phyloP scores from a whole-genome alignment of 108 stramenopile genomes.

The Nitzschia putrida region DNA sequence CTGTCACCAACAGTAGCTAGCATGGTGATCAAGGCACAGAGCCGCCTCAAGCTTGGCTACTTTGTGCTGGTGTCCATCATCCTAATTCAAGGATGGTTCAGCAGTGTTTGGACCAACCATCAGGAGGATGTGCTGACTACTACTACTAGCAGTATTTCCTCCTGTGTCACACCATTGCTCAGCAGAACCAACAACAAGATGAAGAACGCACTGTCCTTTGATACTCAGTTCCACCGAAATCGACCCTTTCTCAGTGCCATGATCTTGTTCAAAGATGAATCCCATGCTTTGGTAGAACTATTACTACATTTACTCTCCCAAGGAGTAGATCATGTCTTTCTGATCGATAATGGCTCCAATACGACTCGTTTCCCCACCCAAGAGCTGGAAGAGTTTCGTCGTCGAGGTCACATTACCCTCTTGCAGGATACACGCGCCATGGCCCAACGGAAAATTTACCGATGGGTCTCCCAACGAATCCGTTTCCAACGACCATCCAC shows the following conservation, averaged over 20 bases:
- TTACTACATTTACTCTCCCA: conserved; percentile 9
- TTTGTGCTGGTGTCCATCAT: too few relatives aligned
- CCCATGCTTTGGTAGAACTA: conserved; percentile 16
- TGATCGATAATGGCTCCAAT: conserved; percentile 8
- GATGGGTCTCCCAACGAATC: not conserved
- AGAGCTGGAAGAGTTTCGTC: not conserved
- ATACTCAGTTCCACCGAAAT: not conserved
- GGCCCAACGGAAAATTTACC: conserved; percentile 6
- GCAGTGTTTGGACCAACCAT: too few relatives aligned
- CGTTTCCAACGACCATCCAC: not conserved
- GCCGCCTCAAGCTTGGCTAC: too few relatives aligned
- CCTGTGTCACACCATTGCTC: too few relatives aligned
- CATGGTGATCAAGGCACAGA: too few relatives aligned
- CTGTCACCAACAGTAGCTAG: too few relatives aligned
- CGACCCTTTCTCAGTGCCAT: conserved; percentile 2
- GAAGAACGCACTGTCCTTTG: too few relatives aligned
- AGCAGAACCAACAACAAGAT: too few relatives aligned
- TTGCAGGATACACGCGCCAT: not conserved
- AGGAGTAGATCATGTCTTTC: conserved; percentile 18
- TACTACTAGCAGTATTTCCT: too few relatives aligned
- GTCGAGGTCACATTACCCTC: not conserved
- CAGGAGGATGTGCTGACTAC: too few relatives aligned
- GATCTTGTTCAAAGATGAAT: conserved; percentile 21
- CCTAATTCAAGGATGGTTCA: too few relatives aligned
- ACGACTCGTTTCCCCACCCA: not conserved